Conservation (phyloP, 2,329 filamentous ascomycete genomes). For the Chalara sp. region DNA sequence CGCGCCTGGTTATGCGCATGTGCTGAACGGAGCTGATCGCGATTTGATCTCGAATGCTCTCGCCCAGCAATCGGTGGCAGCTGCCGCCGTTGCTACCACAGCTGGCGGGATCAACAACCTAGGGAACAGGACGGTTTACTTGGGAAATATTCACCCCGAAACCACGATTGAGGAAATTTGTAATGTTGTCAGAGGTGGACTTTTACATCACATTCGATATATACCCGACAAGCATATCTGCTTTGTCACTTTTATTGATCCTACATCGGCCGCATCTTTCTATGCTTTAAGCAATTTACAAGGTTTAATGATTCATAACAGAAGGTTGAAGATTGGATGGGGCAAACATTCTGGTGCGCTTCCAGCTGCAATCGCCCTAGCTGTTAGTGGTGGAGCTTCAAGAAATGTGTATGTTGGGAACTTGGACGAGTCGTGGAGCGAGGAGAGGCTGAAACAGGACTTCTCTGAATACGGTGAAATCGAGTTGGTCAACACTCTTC, state of each 20-base stretch:
- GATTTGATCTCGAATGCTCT: conserved; percentile 95
- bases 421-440: conserved; percentile 92
- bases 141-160: conserved; percentile 98
- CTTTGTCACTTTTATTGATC: conserved; percentile 99
- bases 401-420: conserved; percentile 98
- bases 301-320: conserved; percentile 98
- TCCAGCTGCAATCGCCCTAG: conserved; percentile 89
- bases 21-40: conserved; percentile 90
- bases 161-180: conserved; percentile 99
- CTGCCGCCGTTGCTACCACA: conserved; percentile 91
- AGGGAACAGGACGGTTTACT: conserved; percentile 93
- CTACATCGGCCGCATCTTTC: conserved; percentile 94
- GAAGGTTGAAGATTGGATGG: conserved; percentile 97
- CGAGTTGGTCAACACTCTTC: conserved; percentile 90
- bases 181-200: conserved; percentile 92
- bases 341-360: conserved; percentile 97
- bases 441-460: conserved; percentile 91
- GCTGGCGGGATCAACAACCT: conserved; percentile 96
- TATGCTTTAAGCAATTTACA: conserved; percentile 97
- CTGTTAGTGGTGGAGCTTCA: conserved; percentile 94
- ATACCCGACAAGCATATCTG: conserved; percentile 99
- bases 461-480: conserved; percentile 98
- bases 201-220: conserved; percentile 96
- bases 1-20: conserved; percentile 91
- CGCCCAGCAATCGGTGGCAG: conserved; percentile 94